Base-by-base conservation (phyloP, 208 protist genomes). In the Leishmania gerbilli region DNA sequence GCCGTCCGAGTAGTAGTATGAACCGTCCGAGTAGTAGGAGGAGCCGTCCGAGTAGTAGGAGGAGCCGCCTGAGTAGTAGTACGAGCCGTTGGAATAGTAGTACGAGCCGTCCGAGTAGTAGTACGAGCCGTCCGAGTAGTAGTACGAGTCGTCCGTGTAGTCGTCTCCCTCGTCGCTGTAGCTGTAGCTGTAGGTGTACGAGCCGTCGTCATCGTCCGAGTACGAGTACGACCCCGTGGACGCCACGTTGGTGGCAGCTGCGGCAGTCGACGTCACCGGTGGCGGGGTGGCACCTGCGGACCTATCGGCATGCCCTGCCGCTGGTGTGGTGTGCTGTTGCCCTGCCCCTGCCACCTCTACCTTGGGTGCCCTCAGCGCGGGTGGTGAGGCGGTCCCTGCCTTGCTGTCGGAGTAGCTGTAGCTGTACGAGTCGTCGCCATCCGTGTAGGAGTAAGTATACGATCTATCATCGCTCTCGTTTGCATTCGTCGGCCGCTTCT, bases 351-450 rank as follows among this genome's bases (percentile, higher is more conserved):
- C 45, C 19, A 74, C 47, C 24, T 13, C 27, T 24, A 2, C 47
- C 69, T 51, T 51, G 24, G 37, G 42, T 19, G 45, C 45, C 45
- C 27, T 47, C 27, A 34, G 45, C 45, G 24, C 45, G 4, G 31
- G n/a, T n/a, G 47, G 51, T 62, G 72, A 9, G n/a, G 58, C 53
- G 42, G 72, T 74, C 37, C 67, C 74, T 3, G 56, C 60, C 34
- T 67, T 15, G 51, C 85, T 86, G 53, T 72, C 67, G 15, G 65
- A 77, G 60, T 89, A 86, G 78, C 85, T 90, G 76, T 88, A 83
- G 74, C 80, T 79, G 80, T 85, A 87, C 42, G 42, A 76, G 40
- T 31, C 58, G 0, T 58, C 72, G 55, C 80, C 45, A 27, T 74
- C 60, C 13, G 77, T 87, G 71, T 88, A 81, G 42, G 77, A 79